Evolutionary conservation across 805 yeast genomes (phyloP).

Genomic region (Barnettozyma sp.): DNA sequence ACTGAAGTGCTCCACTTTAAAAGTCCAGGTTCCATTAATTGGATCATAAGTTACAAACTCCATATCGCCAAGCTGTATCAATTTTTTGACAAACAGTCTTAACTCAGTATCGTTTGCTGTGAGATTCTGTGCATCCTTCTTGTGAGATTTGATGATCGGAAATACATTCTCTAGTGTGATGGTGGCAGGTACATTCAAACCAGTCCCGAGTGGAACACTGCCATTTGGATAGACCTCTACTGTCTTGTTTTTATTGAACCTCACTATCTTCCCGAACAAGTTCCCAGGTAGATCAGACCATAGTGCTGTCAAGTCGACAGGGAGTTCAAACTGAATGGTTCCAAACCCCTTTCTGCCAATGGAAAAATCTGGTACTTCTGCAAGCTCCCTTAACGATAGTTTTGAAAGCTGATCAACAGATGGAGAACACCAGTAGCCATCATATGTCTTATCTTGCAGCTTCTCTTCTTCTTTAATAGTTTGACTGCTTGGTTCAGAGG

Average conservation of each 20-base stretch:
- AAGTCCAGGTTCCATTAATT: slow-evolving; percentile 66
- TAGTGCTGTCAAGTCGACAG: slow-evolving; percentile 61
- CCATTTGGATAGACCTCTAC: slow-evolving; percentile 60
- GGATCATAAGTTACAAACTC: slow-evolving; percentile 77
- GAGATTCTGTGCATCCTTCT: slow-evolving; percentile 17
- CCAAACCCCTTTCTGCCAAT: slow-evolving; percentile 66
- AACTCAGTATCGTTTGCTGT: slow-evolving; percentile 33
- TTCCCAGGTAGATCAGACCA: slow-evolving; percentile 31
- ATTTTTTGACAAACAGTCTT: slow-evolving; percentile 40
- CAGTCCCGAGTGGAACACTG: slow-evolving; percentile 62
- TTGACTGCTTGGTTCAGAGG: too few species aligned
- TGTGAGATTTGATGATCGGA: slow-evolving; percentile 33
- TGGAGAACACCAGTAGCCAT: slow-evolving; percentile 65
- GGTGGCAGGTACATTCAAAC: slow-evolving; percentile 72
- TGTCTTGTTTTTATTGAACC: slow-evolving; percentile 40
- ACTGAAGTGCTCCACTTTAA: slow-evolving; percentile 85
- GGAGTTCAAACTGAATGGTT: slow-evolving; percentile 54
- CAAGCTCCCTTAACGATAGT: slow-evolving; percentile 40
- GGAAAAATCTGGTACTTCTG: slow-evolving; percentile 54
- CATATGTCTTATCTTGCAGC: slow-evolving; percentile 2
- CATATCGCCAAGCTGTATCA: slow-evolving; percentile 59
- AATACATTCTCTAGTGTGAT: slow-evolving; percentile 56
- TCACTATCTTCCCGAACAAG: slow-evolving; percentile 36
- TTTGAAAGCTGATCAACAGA: slow-evolving; percentile 41
- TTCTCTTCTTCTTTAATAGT: slow-evolving; percentile 5